Evolutionary conservation across 2,329 filamentous ascomycete species (phyloP).

Genomic region (Ophiostoma angusticollis): DNA sequence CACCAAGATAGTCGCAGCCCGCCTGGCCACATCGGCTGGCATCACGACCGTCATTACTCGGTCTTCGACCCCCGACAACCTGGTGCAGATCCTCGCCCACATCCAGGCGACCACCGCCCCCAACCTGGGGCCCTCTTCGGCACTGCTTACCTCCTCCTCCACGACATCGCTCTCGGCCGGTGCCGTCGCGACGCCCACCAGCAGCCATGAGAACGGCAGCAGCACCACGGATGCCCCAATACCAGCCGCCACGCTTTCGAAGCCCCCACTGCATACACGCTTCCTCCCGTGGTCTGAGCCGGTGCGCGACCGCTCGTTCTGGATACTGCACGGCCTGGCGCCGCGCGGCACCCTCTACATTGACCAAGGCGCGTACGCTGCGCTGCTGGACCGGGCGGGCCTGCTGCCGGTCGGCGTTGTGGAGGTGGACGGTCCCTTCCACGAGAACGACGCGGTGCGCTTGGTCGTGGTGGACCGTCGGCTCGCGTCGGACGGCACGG

Average conservation of each 20-base stretch:
- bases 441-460: slow-evolving; percentile 83
- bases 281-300: slow-evolving; percentile 77
- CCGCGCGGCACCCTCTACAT: slow-evolving; percentile 89
- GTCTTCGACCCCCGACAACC: slow-evolving; percentile 87
- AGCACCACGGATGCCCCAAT: too few species aligned
- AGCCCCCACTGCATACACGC: slow-evolving; percentile 70
- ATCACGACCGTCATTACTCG: slow-evolving; percentile 93
- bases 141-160: not conserved
- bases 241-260: slow-evolving; percentile 17
- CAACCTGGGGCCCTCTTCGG: slow-evolving; percentile 13
- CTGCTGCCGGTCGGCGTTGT: slow-evolving; percentile 85
- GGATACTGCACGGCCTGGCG: slow-evolving; percentile 83
- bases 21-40: slow-evolving; percentile 82
- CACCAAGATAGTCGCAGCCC: slow-evolving; percentile 90
- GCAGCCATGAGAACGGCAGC: too few species aligned
- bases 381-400: slow-evolving; percentile 70
- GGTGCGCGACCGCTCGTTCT: slow-evolving; percentile 90
- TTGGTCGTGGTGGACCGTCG: slow-evolving; percentile 62
- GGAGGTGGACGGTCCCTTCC: slow-evolving; percentile 77
- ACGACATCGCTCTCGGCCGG: not conserved
- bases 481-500: slow-evolving; percentile 64
- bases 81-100: slow-evolving; percentile 73
- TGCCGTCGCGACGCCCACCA: slow-evolving; percentile 10
- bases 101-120: slow-evolving; percentile 41
- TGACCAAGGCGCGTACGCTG: slow-evolving; percentile 74